These are phyloP conservation scores for Eucalyptus albens DNA, from an alignment of 345 rosid genomes.

Conservation along the genomic window DNA sequence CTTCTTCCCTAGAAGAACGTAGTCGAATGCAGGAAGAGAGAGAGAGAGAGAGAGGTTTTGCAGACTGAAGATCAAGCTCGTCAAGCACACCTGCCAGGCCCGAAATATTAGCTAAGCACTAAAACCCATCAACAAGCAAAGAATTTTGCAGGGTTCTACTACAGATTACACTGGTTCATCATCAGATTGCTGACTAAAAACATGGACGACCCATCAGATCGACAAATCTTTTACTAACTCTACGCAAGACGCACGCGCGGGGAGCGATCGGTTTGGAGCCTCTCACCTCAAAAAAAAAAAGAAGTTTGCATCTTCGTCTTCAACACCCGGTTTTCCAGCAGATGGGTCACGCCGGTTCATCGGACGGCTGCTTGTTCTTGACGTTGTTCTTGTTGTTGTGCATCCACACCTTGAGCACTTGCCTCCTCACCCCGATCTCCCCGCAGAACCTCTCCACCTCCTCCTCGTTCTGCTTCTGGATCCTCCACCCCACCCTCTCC, in stretches of 20 bases:
- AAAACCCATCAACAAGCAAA: neutral
- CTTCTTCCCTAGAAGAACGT: neutral
- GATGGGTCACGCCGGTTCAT: neutral
- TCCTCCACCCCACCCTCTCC: conserved; percentile 38
- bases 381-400: conserved; percentile 51
- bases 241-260: neutral
- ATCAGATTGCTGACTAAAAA: neutral
- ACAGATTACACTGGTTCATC: neutral
- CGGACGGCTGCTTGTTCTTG: conserved; percentile 14
- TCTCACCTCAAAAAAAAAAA: neutral
- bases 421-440: conserved; percentile 25
- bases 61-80: neutral
- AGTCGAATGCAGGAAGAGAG: neutral
- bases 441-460: conserved; percentile 30
- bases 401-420: conserved; percentile 55
- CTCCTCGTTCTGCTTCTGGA: conserved; percentile 26
- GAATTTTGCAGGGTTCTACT: neutral
- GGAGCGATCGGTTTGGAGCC: neutral
- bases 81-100: neutral
- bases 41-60: neutral
- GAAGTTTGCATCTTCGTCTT: neutral
- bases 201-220: neutral
- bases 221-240: neutral
- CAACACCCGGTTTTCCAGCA: neutral
- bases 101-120: neutral